These are phyloP conservation scores for Beta macrorhiza DNA, from an alignment of 179 eudicot genomes.

Conservation along the genomic window DNA sequence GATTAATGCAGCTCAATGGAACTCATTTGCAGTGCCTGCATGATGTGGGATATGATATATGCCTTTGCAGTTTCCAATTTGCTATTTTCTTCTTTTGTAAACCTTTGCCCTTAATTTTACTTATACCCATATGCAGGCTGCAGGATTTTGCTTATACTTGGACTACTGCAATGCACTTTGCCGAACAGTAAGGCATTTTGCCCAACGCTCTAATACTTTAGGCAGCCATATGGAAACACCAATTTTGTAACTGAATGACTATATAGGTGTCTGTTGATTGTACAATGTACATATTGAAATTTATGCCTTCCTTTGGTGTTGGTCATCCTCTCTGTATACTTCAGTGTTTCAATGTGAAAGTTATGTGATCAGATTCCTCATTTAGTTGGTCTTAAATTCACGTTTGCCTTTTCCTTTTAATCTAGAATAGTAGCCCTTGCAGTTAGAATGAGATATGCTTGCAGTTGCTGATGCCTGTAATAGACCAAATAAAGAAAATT, in stretches of 20 bases:
- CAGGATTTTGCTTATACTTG: conserved; percentile 14
- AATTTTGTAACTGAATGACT: conserved; percentile 24
- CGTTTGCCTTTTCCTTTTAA: neutral
- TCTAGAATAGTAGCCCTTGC: neutral
- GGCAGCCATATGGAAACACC: neutral
- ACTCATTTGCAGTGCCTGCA: neutral
- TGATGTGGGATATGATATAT: conserved; percentile 2
- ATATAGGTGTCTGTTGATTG: conserved; percentile 7
- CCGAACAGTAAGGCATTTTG: conserved; percentile 9
- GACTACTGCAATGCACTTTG: neutral
- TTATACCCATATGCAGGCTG: conserved; percentile 23
- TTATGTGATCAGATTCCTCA: conserved; percentile 4
- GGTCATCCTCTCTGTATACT: neutral
- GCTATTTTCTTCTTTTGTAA: neutral
- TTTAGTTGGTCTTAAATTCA: neutral
- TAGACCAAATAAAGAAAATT: neutral
- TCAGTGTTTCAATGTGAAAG: neutral
- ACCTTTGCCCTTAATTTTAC: neutral
- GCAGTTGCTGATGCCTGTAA: conserved; percentile 1
- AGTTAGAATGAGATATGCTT: neutral
- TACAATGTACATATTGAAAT: conserved; percentile 12
- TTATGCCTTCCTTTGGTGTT: neutral
- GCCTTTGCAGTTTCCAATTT: neutral
- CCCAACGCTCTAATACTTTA: conserved; percentile 11
- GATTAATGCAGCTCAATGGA: neutral